phyloP scores from a whole-genome alignment of 2,329 filamentous ascomycete genomes.

The Fusarium verrucosum region DNA sequence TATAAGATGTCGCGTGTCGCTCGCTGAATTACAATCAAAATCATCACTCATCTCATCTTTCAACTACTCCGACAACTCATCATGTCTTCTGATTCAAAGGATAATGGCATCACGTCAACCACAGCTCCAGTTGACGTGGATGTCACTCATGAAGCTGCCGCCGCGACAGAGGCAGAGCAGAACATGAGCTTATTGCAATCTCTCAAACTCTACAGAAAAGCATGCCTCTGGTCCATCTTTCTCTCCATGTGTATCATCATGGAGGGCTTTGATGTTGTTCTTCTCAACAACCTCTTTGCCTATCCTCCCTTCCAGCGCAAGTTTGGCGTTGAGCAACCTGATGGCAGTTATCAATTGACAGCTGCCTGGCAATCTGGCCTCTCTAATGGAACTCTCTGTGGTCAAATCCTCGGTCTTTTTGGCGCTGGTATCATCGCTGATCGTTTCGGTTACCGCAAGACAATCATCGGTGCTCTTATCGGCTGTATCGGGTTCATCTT shows the following conservation, averaged over 20 bases:
- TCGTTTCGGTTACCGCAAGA: constrained; percentile 57
- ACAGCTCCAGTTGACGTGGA: constrained; percentile 24
- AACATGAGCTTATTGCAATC: constrained; percentile 48
- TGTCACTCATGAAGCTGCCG: constrained; percentile 37
- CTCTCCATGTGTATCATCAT: constrained; percentile 52
- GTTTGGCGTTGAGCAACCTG: constrained; percentile 50
- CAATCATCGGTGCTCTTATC: constrained; percentile 55
- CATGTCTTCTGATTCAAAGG: constrained; percentile 28
- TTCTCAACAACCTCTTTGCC: constrained; percentile 55
- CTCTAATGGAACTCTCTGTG: constrained; percentile 58
- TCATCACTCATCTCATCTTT: background rate
- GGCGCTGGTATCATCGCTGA: constrained; percentile 60
- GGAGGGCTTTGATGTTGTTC: constrained; percentile 54
- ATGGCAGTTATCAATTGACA: constrained; percentile 57
- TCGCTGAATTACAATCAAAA: background rate
- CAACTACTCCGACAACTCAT: background rate
- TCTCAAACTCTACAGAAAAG: constrained; percentile 53
- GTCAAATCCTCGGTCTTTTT: constrained; percentile 61
- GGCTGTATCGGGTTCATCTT: constrained; percentile 57
- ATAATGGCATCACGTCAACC: constrained; percentile 12
- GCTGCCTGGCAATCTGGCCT: constrained; percentile 63
- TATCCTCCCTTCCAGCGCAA: constrained; percentile 52
- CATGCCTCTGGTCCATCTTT: constrained; percentile 51
- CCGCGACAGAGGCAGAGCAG: constrained; percentile 48
- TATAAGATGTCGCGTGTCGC: constrained; percentile 20